phyloP scores from a whole-genome alignment of 768 basidiomycete genomes.

The Auricularia sp. region DNA sequence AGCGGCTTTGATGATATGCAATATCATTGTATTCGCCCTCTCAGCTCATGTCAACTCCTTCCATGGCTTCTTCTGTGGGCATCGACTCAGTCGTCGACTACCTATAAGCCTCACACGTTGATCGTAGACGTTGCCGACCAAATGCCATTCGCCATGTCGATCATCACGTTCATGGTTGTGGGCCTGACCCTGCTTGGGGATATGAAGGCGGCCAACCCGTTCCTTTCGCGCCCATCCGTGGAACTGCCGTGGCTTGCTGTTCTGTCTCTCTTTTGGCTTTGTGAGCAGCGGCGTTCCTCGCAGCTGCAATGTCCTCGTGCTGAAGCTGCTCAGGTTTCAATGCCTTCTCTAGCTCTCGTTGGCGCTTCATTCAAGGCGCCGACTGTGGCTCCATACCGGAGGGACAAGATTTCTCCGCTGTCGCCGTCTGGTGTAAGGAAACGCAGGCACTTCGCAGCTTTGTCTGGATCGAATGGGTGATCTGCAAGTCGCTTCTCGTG shows the following conservation, averaged over 20 bases:
- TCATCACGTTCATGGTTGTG: constrained; percentile 37
- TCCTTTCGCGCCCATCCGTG: constrained; percentile 36
- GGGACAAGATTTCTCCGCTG: constrained; percentile 19
- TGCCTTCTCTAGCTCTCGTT: constrained; percentile 50
- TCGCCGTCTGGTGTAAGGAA: constrained; percentile 39
- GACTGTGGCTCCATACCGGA: constrained; percentile 38
- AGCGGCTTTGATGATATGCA: not conserved
- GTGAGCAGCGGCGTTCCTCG: constrained; percentile 21
- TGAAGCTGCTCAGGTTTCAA: constrained; percentile 34
- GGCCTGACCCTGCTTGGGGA: constrained; percentile 33
- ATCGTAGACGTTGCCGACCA: constrained; percentile 44
- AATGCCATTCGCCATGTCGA: constrained; percentile 51
- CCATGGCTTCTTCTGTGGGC: constrained; percentile 52
- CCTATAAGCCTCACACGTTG: constrained; percentile 5
- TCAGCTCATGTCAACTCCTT: constrained; percentile 44
- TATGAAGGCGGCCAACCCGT: constrained; percentile 29
- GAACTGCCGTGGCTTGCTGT: constrained; percentile 37
- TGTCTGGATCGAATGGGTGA: constrained; percentile 48
- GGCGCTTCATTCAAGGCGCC: constrained; percentile 34
- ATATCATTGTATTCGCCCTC: constrained; percentile 34
- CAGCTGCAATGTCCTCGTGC: not conserved
- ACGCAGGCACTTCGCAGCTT: constrained; percentile 45
- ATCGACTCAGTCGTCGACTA: not conserved
- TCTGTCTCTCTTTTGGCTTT: constrained; percentile 44
- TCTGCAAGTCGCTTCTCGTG: constrained; percentile 28